Evolutionary conservation across 768 basidiomycete genomes (phyloP), one percentile per base, ranked within the genome.

Genomic region (Russula foetens): DNA sequence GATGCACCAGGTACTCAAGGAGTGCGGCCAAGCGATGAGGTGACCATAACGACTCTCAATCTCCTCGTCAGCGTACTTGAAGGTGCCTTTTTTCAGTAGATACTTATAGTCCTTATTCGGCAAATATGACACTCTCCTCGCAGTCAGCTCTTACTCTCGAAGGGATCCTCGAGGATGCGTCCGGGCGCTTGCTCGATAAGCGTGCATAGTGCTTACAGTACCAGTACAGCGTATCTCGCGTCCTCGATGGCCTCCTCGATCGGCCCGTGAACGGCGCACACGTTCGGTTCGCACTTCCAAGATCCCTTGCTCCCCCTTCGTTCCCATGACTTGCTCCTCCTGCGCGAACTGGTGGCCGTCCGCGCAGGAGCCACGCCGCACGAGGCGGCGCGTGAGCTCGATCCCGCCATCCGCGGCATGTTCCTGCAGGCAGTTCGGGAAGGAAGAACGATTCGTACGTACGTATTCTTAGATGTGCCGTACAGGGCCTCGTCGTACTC

Each of bases 391-490:
- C 73, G 76, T 3, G 86, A 88, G 0, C 75, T 98, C 26, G 72
- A 85, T 15, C 92, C 93, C 7, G 88, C 86, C 0, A 90, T 98
- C 65, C 74, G 94, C 48, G 88, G 88, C 31, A 87, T 97, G 56
- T 96, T 98, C 70, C 71, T 95, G 63, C 84, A 90, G 68, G 81
- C 85, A 0, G 73, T 95, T 6, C 88, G 92, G 68, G 93, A 97
- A 62, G 89, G n/a, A n/a, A n/a, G n/a, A n/a, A 94, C 41, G 96
- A 98, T 68, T 92, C n/a, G n/a, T n/a, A n/a, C 91, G n/a, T 98
- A 93, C 71, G 84, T 98, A 56, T 98, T 92, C 69, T 75, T 98
- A 54, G 92, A 93, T n/a, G n/a, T 68, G 93, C 90, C 0, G 87
- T 96, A 14, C 91, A 94, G 67, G 95, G 95, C 0, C 78, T 98